Evolutionary conservation across 2,329 filamentous ascomycete genomes (phyloP), one percentile per base, ranked within the genome.

Genomic region (Aschersonia sp.): DNA sequence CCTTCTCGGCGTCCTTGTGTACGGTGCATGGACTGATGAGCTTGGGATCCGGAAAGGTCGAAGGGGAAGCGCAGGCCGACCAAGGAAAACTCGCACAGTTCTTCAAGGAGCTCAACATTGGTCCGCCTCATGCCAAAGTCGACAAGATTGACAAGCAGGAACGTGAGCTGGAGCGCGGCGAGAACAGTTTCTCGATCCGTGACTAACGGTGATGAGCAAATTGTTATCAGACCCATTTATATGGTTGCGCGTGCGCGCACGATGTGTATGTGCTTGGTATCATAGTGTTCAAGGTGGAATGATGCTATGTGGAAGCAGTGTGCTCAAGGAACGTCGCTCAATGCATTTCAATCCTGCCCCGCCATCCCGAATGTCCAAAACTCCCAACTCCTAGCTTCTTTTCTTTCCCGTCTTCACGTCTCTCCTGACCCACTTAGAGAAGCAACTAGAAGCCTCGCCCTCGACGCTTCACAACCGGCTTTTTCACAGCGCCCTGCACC

Each of bases 31-130:
- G 6, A 9, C 5, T 29, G 8, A n/a, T 6, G 11, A 2, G 10
- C 22, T 32, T 22, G 14, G 29, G 6, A 31, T 30, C 14, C 14
- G 6, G 6, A 31, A 44, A 95, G 87, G 89, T 97, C 44, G 79
- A 87, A 59, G 90, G 90, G 30, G 89, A 95, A 66, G 88, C 83
- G 5, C 90, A 97, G 61, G 89, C 87, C 32, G 71, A 76, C 2
- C 72, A 80, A 1, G 73, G 78, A 1, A 65, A 73, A 2, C 62
- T 97, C 30, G 65, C 79, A 46, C 75, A 79, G 48, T 83, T 95
- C 53, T 66, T 94, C 37, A 77, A 83, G 54, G 80, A 87, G 52
- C 68, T 95, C 44, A 75, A 87, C 57, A 74, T 78, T 46, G 90
- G 90, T 0, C 89, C 89, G 0, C 68, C 72, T 1, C 71, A 77